Evolutionary conservation across 1,284 basidiomycete species (phyloP), one percentile per base, ranked within the genome.

Genomic region (Trametes hirsuta): DNA sequence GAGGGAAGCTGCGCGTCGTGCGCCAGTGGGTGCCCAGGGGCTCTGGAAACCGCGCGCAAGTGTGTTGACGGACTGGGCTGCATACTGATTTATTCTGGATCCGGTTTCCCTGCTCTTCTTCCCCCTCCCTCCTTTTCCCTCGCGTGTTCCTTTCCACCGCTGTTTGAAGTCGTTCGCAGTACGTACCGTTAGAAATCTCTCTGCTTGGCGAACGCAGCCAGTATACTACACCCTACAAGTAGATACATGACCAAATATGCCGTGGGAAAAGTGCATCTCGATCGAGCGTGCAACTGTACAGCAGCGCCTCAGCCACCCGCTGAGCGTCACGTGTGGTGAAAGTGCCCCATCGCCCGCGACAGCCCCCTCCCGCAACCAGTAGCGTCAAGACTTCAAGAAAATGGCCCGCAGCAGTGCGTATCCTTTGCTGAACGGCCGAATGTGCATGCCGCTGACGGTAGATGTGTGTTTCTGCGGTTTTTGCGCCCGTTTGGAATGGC

Each of bases 361-460:
- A 55, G 65, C 61, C 63, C 18, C 65, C 55, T 52, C 58, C 67
- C 61, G 71, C 68, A 71, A 74, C 76, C 75, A 75, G 73, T 75
- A 76, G 67, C 78, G 71, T 83, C 84, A 84, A 88, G 81, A 84
- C 77, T 62, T 77, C 77, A 83, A 84, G 76, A 81, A 80, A 87
- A 79, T 91, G 90, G 81, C 79, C 72, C 88, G 89, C 72, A 85
- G 79, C 76, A 86, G 89, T 91, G 78, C 77, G 77, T 72, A 52
- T 49, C 21, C 36, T 18, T 59, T 59, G 25, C 42, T 49, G 46
- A 44, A 53, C 24, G 25, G n/a, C 37, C 14, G 11, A 40, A 6
- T 60, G 52, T 4, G 11, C 24, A 46, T 30, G 30, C 21, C 34
- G 50, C 61, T 66, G 61, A 63, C 52, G 21, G 24, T 24, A n/a